These are phyloP conservation scores for Grigorovia transvaalensis DNA, from an alignment of 805 yeast species.

Conservation along the genomic window DNA sequence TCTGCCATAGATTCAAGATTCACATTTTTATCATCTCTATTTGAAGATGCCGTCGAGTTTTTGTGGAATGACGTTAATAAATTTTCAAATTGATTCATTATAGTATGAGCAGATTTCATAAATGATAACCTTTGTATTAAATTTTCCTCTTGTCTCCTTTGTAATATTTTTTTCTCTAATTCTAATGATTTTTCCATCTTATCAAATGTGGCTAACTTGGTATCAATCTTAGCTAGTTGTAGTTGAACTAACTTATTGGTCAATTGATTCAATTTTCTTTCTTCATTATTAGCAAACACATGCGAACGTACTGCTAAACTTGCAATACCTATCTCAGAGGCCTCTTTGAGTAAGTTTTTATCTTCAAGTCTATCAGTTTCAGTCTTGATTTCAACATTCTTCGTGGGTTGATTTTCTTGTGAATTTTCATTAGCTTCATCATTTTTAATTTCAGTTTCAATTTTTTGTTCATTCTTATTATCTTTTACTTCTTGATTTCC, in stretches of 20 bases:
- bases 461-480: neutral
- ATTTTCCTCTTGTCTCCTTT: conserved; percentile 55
- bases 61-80: conserved; percentile 13
- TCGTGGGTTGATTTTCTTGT: neutral
- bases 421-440: neutral
- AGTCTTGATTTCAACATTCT: conserved; percentile 1
- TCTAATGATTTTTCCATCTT: conserved; percentile 58
- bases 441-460: neutral
- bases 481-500: neutral
- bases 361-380: neutral
- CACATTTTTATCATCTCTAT: conserved; percentile 1
- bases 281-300: conserved; percentile 70
- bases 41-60: conserved; percentile 7
- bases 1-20: conserved; percentile 10
- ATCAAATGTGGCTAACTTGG: conserved; percentile 49
- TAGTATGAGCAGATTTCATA: conserved; percentile 43
- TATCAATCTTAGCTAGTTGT: conserved; percentile 51
- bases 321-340: conserved; percentile 62
- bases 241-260: conserved; percentile 49
- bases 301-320: conserved; percentile 70
- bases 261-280: conserved; percentile 58
- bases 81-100: conserved; percentile 33
- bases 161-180: conserved; percentile 48
- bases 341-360: conserved; percentile 34
- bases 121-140: conserved; percentile 58